Evolutionary conservation across 2,329 filamentous ascomycete species (phyloP).

Genomic region (Xylariaceae sp.): DNA sequence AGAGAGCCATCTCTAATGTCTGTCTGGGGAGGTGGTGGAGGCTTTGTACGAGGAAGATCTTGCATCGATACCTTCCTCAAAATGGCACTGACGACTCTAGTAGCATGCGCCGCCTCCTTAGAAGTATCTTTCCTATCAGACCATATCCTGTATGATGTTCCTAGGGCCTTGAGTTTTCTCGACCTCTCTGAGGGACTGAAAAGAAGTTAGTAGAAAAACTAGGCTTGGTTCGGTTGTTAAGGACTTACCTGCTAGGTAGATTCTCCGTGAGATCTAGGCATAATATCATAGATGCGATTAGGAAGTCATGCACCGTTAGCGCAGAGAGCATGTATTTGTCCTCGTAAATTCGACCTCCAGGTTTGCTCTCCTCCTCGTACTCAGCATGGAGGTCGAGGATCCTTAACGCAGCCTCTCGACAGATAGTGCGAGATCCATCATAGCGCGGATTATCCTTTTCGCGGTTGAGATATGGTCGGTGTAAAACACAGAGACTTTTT

Average conservation of each 20-base stretch:
- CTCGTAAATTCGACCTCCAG: slow-evolving; percentile 58
- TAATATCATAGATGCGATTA: slow-evolving; percentile 66
- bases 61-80: slow-evolving; percentile 47
- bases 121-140: slow-evolving; percentile 47
- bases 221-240: not conserved
- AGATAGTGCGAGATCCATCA: slow-evolving; percentile 49
- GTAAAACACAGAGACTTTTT: slow-evolving; percentile 57
- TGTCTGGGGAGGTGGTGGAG: slow-evolving; percentile 35
- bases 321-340: slow-evolving; percentile 62
- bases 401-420: slow-evolving; percentile 51
- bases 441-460: slow-evolving; percentile 49
- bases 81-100: slow-evolving; percentile 51
- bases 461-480: slow-evolving; percentile 54
- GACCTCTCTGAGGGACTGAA: slow-evolving; percentile 42
- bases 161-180: slow-evolving; percentile 47
- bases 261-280: slow-evolving; percentile 58
- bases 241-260: slow-evolving; percentile 46
- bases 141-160: slow-evolving; percentile 53
- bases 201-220: slow-evolving; percentile 25
- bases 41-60: slow-evolving; percentile 31
- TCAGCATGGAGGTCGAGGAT: slow-evolving; percentile 56
- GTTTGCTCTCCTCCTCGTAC: slow-evolving; percentile 52
- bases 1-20: slow-evolving; percentile 42
- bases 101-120: slow-evolving; percentile 52
- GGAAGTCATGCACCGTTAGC: slow-evolving; percentile 61